Evolutionary conservation across 2,329 filamentous ascomycete genomes (phyloP), one percentile per base, ranked within the genome.

Genomic region (Cladophialophora chaetospira): DNA sequence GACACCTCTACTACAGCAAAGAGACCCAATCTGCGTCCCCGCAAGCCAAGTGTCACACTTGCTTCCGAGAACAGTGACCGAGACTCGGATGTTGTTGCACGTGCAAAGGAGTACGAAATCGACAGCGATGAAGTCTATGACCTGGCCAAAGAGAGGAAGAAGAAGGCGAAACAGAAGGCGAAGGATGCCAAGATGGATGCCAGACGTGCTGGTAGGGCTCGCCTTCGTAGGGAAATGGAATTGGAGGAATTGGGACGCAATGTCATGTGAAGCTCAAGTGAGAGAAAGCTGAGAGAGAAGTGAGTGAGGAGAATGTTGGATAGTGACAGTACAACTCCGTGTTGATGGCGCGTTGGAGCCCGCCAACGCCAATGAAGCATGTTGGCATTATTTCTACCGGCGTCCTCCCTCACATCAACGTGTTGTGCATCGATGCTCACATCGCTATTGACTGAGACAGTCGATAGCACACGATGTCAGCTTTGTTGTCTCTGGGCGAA

Each of bases 71-170:
- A 53, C 9, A 36, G 13, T 10, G 50, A 36, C n/a, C n/a, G 25
- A n/a, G n/a, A n/a, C n/a, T n/a, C n/a, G 17, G 50, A 36, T 1
- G 1, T 21, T 9, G 40, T 36, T 45, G 28, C 2, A 2, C 13
- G 29, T 19, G 40, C 50, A 4, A 38, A 26, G 42, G 17, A 35
- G 8, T 33, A 15, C 21, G 50, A 26, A 3, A 36, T 8, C n/a
- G 40, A 8, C 6, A 42, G 33, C n/a, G 50, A 53, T 8, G 38
- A 9, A 25, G 50, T 45, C 6, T 44, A 45, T 8, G 29, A 45
- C 19, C 31, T 44, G 44, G 50, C 28, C 8, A 33, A 53, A 45
- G 50, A 44, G 28, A 43, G 26, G 13, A 21, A 42, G n/a, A 19
- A 52, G 25, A 42, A 52, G 21, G 31, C 46, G 1, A 23, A 11